Conservation (phyloP, 164 flowering plant genomes). For the Tetracentron sinense region DNA sequence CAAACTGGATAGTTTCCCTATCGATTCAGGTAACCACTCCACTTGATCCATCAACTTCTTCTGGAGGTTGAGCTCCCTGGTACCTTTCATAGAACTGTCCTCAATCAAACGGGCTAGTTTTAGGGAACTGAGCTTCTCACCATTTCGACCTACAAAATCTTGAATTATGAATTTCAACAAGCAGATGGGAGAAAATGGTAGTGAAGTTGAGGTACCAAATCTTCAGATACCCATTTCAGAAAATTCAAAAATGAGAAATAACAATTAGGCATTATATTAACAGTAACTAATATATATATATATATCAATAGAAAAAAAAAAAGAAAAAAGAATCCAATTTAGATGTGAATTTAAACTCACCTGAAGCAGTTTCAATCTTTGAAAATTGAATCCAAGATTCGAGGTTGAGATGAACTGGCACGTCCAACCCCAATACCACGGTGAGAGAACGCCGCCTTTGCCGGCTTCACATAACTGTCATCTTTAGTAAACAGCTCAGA, state of each 20-base stretch:
- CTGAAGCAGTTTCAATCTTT: constrained; percentile 24
- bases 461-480: constrained; percentile 53
- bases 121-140: constrained; percentile 69
- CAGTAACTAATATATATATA: background rate
- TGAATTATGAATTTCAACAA: too few relatives aligned
- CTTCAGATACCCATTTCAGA: background rate
- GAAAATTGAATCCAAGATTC: constrained; percentile 38
- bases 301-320: too few relatives aligned
- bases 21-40: constrained; percentile 81
- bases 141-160: constrained; percentile 56
- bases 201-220: background rate
- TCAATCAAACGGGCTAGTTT: constrained; percentile 81
- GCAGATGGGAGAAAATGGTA: too few relatives aligned
- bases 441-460: constrained; percentile 29
- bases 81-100: constrained; percentile 66
- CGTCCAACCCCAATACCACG: constrained; percentile 41
- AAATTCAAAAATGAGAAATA: background rate
- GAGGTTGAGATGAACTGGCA: constrained; percentile 21
- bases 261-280: background rate
- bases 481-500: constrained; percentile 48
- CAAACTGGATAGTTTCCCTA: constrained; percentile 68
- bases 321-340: too few relatives aligned
- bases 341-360: constrained; percentile 25
- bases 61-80: constrained; percentile 51
- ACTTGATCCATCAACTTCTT: constrained; percentile 63